Percentiles rank a stretch among this genome's conserved stretches.
These are phyloP conservation scores for Blumeriella jaapii DNA, from an alignment of 2,329 filamentous ascomycete genomes.

Conservation along the genomic window DNA sequence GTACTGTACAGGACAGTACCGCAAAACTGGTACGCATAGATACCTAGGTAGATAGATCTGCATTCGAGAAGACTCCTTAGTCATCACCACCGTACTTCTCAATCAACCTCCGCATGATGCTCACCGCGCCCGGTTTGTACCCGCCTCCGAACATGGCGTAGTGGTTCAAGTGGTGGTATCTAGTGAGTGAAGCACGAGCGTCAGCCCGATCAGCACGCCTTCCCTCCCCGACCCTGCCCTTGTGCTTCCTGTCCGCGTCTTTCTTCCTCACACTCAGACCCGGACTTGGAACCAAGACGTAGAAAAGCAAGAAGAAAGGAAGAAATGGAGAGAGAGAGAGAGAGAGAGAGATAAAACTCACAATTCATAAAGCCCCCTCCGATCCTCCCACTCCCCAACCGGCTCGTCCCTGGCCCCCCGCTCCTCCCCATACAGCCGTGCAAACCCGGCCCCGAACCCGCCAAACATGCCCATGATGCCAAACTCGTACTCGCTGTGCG, in stretches of 20 bases:
- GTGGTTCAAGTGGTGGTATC: constrained; percentile 83
- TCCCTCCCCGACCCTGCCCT: no score
- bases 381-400: constrained; percentile 71
- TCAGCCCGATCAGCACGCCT: no score
- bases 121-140: constrained; percentile 64
- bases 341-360: constrained; percentile 35
- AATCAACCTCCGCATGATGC: constrained; percentile 66
- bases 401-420: constrained; percentile 68
- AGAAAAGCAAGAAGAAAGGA: not conserved
- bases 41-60: no score
- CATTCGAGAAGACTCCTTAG: no score
- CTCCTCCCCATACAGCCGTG: constrained; percentile 63
- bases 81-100: constrained; percentile 72
- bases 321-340: not conserved
- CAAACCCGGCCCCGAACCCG: constrained; percentile 62
- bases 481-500: constrained; percentile 79
- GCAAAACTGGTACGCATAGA: no score
- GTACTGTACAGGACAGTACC: no score
- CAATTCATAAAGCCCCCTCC: constrained; percentile 71
- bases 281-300: not conserved
- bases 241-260: no score
- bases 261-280: no score
- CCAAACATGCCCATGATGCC: constrained; percentile 98
- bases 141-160: constrained; percentile 59
- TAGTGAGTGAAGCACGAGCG: constrained; percentile 2